Conservation (phyloP, 2,329 filamentous ascomycete species). For the Ascochyta pisi region DNA sequence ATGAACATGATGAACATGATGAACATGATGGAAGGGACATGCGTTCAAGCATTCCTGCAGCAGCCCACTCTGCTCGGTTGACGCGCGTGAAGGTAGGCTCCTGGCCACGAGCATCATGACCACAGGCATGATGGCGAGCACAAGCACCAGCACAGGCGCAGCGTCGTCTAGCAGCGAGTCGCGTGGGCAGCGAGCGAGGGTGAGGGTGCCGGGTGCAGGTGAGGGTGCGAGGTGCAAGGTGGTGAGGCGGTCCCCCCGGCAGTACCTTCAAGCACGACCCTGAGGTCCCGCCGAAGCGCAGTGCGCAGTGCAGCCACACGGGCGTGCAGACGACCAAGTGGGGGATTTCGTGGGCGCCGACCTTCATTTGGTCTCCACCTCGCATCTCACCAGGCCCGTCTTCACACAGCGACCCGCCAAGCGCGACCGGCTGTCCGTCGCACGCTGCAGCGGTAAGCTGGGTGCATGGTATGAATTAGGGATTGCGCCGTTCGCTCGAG, state of each 20-base stretch:
- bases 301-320: constrained; percentile 15
- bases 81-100: neutral
- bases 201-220: neutral
- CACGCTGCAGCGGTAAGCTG: constrained; percentile 31
- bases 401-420: constrained; percentile 24
- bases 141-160: neutral
- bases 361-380: constrained; percentile 15
- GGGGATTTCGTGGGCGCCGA: constrained; percentile 33
- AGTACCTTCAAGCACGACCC: constrained; percentile 24
- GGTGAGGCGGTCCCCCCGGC: constrained; percentile 1
- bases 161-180: constrained; percentile 4
- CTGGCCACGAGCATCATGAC: neutral
- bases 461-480: constrained; percentile 17
- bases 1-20: too few relatives aligned
- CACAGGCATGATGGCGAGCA: neutral
- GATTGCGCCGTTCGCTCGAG: constrained; percentile 32
- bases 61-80: neutral
- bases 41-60: constrained; percentile 11
- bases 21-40: neutral
- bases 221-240: too few relatives aligned
- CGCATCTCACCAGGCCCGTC: constrained; percentile 21
- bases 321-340: constrained; percentile 18
- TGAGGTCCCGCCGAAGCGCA: constrained; percentile 14
- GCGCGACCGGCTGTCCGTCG: constrained; percentile 33
- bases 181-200: constrained; percentile 5